Conservation (phyloP, 1,284 basidiomycete species). For the Pseudozyma hubeiensis region DNA sequence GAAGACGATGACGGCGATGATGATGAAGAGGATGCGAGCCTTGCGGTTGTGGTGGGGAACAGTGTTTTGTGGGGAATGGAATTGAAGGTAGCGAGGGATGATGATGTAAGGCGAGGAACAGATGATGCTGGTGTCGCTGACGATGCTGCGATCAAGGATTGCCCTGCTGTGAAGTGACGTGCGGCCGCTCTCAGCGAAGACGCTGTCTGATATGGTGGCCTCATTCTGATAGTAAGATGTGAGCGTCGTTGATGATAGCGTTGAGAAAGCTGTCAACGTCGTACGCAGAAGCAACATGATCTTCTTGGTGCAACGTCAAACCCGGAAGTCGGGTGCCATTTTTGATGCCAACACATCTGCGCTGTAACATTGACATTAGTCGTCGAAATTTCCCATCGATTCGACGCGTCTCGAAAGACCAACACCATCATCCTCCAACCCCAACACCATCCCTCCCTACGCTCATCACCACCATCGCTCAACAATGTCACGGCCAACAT, state of each 20-base stretch:
- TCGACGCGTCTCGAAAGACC: slow-evolving; percentile 11
- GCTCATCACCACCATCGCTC: background rate
- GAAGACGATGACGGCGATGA: slow-evolving; percentile 3
- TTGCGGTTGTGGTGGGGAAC: background rate
- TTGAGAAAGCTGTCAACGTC: too few relatives aligned
- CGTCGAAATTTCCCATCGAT: too few relatives aligned
- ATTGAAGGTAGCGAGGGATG: too few relatives aligned
- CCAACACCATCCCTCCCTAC: slow-evolving; percentile 2
- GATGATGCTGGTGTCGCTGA: background rate
- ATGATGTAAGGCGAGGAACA: background rate
- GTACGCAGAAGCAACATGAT: too few relatives aligned
- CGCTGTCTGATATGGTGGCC: background rate
- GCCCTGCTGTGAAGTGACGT: background rate
- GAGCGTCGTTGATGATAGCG: too few relatives aligned
- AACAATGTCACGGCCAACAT: slow-evolving; percentile 27
- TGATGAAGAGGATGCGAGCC: background rate
- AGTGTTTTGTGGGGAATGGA: background rate
- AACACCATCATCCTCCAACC: slow-evolving; percentile 5
- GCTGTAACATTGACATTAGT: too few relatives aligned
- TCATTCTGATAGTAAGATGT: slow-evolving; percentile 7
- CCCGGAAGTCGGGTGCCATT: too few relatives aligned
- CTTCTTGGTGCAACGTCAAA: too few relatives aligned
- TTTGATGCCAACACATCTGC: too few relatives aligned
- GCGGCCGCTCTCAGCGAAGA: background rate
- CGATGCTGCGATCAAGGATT: background rate